phyloP scores from a whole-genome alignment of 2,329 filamentous ascomycete genomes.

The Penicillium corylophilum region DNA sequence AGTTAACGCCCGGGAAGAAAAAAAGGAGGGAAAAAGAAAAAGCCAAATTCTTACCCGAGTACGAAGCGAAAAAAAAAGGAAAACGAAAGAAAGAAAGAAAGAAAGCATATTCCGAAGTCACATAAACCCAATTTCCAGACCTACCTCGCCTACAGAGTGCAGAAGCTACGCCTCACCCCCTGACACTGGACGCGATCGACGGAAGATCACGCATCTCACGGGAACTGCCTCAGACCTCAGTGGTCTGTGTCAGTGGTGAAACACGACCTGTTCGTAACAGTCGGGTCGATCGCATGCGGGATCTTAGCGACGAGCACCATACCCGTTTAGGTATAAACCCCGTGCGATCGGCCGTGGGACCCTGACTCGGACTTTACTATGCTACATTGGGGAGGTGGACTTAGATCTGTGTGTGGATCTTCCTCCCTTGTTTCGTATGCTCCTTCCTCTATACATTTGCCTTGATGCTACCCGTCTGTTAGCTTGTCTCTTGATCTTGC shows the following conservation, averaged over 20 bases:
- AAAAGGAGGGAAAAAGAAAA: not conserved
- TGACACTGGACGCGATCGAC: constrained; percentile 11
- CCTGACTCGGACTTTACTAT: not conserved
- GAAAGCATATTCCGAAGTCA: not conserved
- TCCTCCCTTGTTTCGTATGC: not conserved
- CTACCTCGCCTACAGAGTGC: not conserved
- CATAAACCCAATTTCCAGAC: not conserved
- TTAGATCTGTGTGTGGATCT: not conserved
- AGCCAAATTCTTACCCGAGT: not conserved
- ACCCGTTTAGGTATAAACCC: constrained; percentile 21
- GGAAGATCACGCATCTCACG: constrained; percentile 10
- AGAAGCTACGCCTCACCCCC: not conserved
- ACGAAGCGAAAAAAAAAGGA: not conserved
- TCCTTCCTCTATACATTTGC: too few relatives aligned
- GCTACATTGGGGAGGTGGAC: not conserved
- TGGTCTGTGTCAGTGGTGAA: constrained; percentile 18
- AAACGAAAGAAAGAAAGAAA: not conserved
- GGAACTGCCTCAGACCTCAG: not conserved
- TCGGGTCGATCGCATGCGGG: constrained; percentile 11
- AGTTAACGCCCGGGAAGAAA: not conserved
- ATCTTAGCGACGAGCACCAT: constrained; percentile 13
- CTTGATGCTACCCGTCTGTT: too few relatives aligned
- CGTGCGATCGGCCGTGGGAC: constrained; percentile 7
- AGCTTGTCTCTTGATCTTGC: too few relatives aligned
- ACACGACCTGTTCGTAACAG: constrained; percentile 25